phyloP scores from a whole-genome alignment of 116 monocot genomes.

The Phalaenopsis hybrid region DNA sequence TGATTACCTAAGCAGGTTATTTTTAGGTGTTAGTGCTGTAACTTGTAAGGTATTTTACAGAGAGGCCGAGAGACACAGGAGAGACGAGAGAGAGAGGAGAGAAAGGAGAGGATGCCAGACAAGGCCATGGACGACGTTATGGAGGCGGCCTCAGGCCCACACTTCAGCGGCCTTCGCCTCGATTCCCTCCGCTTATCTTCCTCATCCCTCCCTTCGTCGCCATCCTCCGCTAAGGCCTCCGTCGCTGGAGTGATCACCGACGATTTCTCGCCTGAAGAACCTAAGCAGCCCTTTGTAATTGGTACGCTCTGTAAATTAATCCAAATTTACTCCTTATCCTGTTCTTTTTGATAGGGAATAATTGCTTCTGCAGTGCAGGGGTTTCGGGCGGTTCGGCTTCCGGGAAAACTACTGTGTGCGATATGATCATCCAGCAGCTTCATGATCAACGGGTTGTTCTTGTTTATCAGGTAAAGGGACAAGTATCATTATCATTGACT shows the following conservation, averaged over 20 bases:
- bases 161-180: slow-evolving; percentile 70
- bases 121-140: slow-evolving; percentile 30
- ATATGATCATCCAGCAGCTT: slow-evolving; percentile 88
- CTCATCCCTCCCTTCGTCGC: slow-evolving; percentile 14
- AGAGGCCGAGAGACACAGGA: no score
- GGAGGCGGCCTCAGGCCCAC: slow-evolving; percentile 36
- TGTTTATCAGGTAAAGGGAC: slow-evolving; percentile 50
- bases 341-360: neutral
- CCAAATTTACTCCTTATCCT: neutral
- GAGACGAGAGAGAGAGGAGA: neutral
- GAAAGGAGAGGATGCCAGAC: neutral
- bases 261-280: slow-evolving; percentile 8
- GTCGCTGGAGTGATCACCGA: slow-evolving; percentile 11
- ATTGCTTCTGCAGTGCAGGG: slow-evolving; percentile 21
- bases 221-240: slow-evolving; percentile 11
- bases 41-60: no score
- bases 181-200: slow-evolving; percentile 14
- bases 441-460: slow-evolving; percentile 81
- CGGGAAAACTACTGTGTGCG: slow-evolving; percentile 86
- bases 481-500: neutral
- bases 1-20: no score
- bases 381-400: slow-evolving; percentile 77
- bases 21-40: no score
- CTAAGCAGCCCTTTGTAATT: slow-evolving; percentile 43
- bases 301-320: slow-evolving; percentile 5